Percentiles rank a stretch among this genome's conserved stretches.
Evolutionary conservation across 2,329 filamentous ascomycete genomes (phyloP).

Genomic region (Alternaria angustiovoidea): DNA sequence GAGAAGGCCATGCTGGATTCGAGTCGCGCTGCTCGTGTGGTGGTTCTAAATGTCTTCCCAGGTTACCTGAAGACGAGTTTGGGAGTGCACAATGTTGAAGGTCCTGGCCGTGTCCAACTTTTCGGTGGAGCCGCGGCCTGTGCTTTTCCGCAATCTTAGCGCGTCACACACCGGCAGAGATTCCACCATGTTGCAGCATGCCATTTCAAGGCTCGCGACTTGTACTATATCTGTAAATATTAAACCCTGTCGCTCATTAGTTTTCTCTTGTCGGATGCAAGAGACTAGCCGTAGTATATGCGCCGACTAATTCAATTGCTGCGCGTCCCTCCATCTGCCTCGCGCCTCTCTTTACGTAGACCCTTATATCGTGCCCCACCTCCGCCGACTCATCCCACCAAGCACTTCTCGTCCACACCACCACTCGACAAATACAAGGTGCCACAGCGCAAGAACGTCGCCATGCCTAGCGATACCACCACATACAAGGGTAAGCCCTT

Average conservation of each 20-base stretch:
- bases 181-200: conserved; percentile 15
- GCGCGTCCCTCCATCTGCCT: conserved; percentile 45
- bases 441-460: conserved; percentile 40
- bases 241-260: conserved; percentile 25
- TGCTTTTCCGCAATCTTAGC: conserved; percentile 18
- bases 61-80: neutral
- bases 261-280: conserved; percentile 32
- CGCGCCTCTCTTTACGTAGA: conserved; percentile 34
- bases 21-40: neutral
- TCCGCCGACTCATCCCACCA: conserved; percentile 39
- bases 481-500: conserved; percentile 83
- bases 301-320: conserved; percentile 50
- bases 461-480: conserved; percentile 52
- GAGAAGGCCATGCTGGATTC: conserved; percentile 58
- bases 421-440: conserved; percentile 38
- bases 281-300: conserved; percentile 40
- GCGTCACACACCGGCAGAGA: conserved; percentile 7
- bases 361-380: conserved; percentile 45
- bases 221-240: conserved; percentile 29
- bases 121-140: conserved; percentile 22
- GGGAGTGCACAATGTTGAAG: neutral
- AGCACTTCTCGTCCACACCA: conserved; percentile 47
- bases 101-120: conserved; percentile 17
- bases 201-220: conserved; percentile 5
- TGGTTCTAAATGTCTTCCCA: conserved; percentile 15